Base-by-base conservation (phyloP, 2,329 filamentous ascomycete species). In the Microdochium nivale region DNA sequence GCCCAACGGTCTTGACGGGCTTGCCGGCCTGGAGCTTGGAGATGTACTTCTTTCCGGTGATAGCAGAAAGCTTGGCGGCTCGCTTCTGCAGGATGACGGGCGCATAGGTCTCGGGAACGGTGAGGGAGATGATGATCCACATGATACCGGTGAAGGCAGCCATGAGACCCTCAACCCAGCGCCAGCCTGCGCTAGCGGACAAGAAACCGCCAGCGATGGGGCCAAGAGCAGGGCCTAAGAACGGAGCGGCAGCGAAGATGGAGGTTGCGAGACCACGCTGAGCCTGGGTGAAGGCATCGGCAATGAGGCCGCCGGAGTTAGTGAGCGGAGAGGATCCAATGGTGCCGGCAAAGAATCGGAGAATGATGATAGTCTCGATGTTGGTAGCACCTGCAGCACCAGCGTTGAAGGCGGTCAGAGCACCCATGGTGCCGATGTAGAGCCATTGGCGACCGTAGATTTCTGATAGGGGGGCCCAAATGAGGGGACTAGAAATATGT, bases 181-280 rank as follows among this genome's bases (percentile, higher is more conserved):
- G 72, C 86, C 86, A 88, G 16, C 83, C 84, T 14, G 74, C 76
- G 2, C 75, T 72, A 63, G 83, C 74, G 10, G 81, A 80, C 1
- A 87, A 68, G 63, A 88, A 89, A 2, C 84, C 84, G 55, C 82
- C 82, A 7, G 79, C 77, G 47, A 88, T 81, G 1, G 86, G 86
- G 0, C 85, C 62, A 70, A 79, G 51, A 68, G 71, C 78, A 0
- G 85, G 83, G 1, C 84, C 84, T 52, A 88, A 70, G 63, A 86
- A 87, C 1, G 84, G 84, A 8, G 83, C 78, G 54, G 81, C 74
- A 3, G 84, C 80, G 59, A 87, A 89, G 27, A 86, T 61, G 19
- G 79, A 77, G 56, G 83, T 77, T 0, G 84, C 85, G 43, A 75
- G 65, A 8, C 78, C 78, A 57, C 78, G 63, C 51, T 79, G 63